A percentile compares a stretch with the other conserved stretches of the same genome.
phyloP scores from a whole-genome alignment of 805 yeast species.

The Yarrowia bubula region DNA sequence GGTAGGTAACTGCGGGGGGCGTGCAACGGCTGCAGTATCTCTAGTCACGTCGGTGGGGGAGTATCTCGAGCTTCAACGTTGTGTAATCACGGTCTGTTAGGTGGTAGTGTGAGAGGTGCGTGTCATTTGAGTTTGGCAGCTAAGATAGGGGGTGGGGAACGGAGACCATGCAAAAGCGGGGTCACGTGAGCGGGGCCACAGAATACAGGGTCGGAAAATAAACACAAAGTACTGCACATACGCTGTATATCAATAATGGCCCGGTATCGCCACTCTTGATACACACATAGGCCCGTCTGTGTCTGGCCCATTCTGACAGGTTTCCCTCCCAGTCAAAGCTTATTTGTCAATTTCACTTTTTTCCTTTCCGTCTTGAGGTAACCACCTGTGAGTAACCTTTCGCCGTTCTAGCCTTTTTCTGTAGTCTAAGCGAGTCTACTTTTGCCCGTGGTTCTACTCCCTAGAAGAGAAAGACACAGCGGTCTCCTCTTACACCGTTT shows the following conservation, averaged over 20 bases:
- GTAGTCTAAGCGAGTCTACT: too few species aligned
- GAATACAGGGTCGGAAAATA: neutral
- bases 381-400: too few species aligned
- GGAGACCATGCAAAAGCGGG: neutral
- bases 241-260: neutral
- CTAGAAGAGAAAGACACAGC: too few species aligned
- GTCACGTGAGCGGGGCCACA: neutral
- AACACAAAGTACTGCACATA: neutral
- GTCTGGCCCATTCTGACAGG: neutral
- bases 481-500: too few species aligned
- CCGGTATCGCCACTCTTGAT: too few species aligned
- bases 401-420: too few species aligned
- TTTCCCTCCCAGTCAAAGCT: neutral
- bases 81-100: constrained; percentile 5
- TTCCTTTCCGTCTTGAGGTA: too few species aligned
- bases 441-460: too few species aligned
- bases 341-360: too few species aligned
- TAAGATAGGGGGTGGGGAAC: constrained; percentile 13
- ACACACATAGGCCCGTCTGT: too few species aligned
- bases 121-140: constrained; percentile 17
- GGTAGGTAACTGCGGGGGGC: neutral
- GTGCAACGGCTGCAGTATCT: neutral
- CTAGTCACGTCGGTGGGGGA: neutral
- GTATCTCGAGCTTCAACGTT: too few species aligned
- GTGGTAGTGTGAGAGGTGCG: constrained; percentile 22